phyloP scores from a whole-genome alignment of 257 asterid species.

The Leonotis leonurus region DNA sequence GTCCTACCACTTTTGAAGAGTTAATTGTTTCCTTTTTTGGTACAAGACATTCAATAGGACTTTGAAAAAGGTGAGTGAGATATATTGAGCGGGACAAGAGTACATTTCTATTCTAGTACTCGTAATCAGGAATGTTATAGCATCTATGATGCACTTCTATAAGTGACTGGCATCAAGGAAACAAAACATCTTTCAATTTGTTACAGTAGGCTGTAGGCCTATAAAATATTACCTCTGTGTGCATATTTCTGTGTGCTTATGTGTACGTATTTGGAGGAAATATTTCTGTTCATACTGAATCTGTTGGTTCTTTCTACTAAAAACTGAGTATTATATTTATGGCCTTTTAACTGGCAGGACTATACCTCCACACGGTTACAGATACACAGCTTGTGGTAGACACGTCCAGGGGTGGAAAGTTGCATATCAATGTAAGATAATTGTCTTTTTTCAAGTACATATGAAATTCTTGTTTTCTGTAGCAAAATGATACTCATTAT shows the following conservation, averaged over 20 bases:
- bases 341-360: conserved; percentile 52
- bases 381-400: conserved; percentile 88
- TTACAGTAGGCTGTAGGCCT: background rate
- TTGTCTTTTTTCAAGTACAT: conserved; percentile 7
- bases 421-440: conserved; percentile 67
- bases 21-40: no score
- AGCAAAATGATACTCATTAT: conserved; percentile 6
- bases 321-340: conserved; percentile 6
- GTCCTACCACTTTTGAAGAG: no score
- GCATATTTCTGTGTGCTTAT: background rate
- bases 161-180: background rate
- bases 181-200: background rate
- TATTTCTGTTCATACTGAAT: background rate
- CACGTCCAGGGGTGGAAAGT: conserved; percentile 90
- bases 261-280: background rate
- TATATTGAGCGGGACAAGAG: background rate
- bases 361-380: conserved; percentile 77
- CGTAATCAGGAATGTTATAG: background rate
- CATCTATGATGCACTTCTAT: background rate
- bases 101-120: background rate
- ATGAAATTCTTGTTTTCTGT: background rate
- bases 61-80: no score
- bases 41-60: no score
- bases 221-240: background rate
- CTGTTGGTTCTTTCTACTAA: background rate